Evolutionary conservation across 2,329 filamentous ascomycete species (phyloP), one percentile per base, ranked within the genome.

Genomic region (Aureobasidium sp.): DNA sequence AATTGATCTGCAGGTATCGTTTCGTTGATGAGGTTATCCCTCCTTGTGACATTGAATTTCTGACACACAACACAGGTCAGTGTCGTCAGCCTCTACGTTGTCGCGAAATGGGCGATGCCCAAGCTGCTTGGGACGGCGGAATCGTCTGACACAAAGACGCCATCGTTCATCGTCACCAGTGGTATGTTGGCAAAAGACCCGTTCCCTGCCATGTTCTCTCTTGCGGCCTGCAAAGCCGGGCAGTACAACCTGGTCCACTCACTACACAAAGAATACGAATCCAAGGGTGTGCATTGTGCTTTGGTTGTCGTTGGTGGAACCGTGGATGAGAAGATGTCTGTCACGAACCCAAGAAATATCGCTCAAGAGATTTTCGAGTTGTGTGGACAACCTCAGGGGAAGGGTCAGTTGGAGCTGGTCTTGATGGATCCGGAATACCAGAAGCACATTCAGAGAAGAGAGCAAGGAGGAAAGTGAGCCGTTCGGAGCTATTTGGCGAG

Each of bases 211-310:
- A 69, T 81, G 0, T 78, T 83, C 25, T 78, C 77, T 0, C 70
- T 83, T 5, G 80, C 78, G 3, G 71, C 82, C 61, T 74, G 74
- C 48, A 83, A 83, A 66, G 77, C 79, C 1, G 75, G 80, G 0
- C 81, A 84, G 72, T 69, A 76, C n/a, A 82, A 79, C 45, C 69
- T 83, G 66, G 73, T 81, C 9, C 69, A 78, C 62, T 77, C 73
- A 16, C 69, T 83, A 64, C 66, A 71, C 29, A 69, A 71, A 59
- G 74, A 74, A 8, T 81, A 76, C 61, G 65, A 66, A 11, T 67
- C 72, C 58, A 74, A 75, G 2, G 50, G 50, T 25, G 75, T 83
- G 2, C 78, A 82, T 62, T 67, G 80, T n/a, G 80, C 76, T 0
- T 66, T 83, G 27, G 67, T 83, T 3, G 73, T 69, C 53, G 75